Percentiles rank a stretch among this genome's conserved stretches.
Conservation (phyloP, 2,329 filamentous ascomycete species). For the Juglanconis oblonga region DNA sequence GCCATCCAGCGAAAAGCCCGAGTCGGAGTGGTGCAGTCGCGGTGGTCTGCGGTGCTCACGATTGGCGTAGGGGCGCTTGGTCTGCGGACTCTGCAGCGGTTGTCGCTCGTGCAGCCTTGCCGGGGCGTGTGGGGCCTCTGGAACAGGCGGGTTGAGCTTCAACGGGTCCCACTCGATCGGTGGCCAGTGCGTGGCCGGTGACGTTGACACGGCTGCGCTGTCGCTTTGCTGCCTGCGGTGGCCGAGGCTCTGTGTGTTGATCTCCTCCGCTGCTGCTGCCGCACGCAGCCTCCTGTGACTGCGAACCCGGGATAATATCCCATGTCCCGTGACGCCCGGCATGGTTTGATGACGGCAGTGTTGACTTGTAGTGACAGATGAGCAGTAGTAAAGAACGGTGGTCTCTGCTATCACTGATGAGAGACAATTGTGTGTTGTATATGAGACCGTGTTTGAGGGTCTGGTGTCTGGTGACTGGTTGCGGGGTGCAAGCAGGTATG, state of each 20-base stretch:
- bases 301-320: conserved; percentile 14
- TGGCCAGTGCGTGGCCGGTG: conserved; percentile 13
- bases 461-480: background rate
- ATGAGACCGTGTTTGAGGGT: background rate
- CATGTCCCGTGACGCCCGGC: conserved; percentile 11
- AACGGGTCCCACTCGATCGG: conserved; percentile 32
- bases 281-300: conserved; percentile 18
- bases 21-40: conserved; percentile 17
- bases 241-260: background rate
- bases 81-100: conserved; percentile 2
- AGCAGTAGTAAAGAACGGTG: background rate
- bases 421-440: background rate
- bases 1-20: conserved; percentile 23
- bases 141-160: conserved; percentile 34
- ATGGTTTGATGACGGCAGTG: conserved; percentile 6
- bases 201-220: conserved; percentile 1
- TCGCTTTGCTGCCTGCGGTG: conserved; percentile 16
- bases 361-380: background rate
- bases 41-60: conserved; percentile 1
- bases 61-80: conserved; percentile 11
- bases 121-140: background rate
- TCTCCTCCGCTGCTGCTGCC: conserved; percentile 6
- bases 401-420: conserved; percentile 12
- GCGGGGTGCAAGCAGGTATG: background rate
- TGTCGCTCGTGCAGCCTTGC: conserved; percentile 10